phyloP scores from a whole-genome alignment of 495 filamentous ascomycete species.

The Haplographium delicatum region DNA sequence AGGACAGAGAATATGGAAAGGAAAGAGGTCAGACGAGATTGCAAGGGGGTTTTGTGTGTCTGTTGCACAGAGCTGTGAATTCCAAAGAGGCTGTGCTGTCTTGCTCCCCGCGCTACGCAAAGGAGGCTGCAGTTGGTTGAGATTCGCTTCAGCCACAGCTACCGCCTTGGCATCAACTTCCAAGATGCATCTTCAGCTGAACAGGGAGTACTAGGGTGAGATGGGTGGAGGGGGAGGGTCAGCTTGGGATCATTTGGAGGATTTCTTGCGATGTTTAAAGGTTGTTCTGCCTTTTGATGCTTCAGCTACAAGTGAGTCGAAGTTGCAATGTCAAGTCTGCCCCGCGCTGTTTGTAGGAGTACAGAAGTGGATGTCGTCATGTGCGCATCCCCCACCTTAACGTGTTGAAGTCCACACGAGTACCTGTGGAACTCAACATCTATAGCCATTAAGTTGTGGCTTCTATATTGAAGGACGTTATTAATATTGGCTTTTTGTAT shows the following conservation, averaged over 20 bases:
- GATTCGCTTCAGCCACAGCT: conserved; percentile 1
- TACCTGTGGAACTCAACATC: too few species aligned
- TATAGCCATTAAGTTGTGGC: too few species aligned
- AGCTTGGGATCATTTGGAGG: not conserved
- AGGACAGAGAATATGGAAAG: not conserved
- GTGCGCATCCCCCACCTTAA: too few species aligned
- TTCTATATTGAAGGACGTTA: too few species aligned
- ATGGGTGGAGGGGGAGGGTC: too few species aligned
- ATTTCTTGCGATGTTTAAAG: not conserved
- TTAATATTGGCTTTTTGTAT: too few species aligned
- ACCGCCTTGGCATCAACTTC: not conserved
- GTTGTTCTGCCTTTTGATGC: not conserved
- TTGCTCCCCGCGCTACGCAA: not conserved
- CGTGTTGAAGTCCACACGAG: too few species aligned
- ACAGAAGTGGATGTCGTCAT: conserved; percentile 1
- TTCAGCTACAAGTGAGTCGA: not conserved
- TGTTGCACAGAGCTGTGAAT: not conserved
- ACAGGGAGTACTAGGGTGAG: not conserved
- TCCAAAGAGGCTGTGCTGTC: not conserved
- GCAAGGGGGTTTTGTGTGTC: not conserved
- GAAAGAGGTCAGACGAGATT: not conserved
- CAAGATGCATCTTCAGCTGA: conserved; percentile 1
- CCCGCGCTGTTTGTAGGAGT: not conserved
- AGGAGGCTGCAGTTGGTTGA: not conserved
- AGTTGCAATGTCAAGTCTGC: not conserved